Evolutionary conservation across 176 grass and related monocot species (phyloP).

Genomic region (Carex myosuroides): DNA sequence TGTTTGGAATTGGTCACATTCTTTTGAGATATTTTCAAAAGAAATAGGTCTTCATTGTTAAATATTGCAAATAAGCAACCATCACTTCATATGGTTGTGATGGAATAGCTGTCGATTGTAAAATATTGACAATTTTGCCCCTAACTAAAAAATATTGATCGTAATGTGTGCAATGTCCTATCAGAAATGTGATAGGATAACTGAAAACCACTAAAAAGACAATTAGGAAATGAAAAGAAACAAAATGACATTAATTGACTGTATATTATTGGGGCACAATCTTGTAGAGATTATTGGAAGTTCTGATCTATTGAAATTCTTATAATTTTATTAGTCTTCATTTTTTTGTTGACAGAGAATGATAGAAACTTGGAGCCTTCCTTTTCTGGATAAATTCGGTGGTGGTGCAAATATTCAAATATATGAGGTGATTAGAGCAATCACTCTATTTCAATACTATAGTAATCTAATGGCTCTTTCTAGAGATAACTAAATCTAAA

Average conservation of each 20-base stretch:
- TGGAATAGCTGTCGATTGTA: background rate
- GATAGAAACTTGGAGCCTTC: conserved; percentile 30
- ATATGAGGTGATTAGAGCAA: conserved; percentile 30
- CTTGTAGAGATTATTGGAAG: background rate
- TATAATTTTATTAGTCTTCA: conserved; percentile 8
- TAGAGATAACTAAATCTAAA: background rate
- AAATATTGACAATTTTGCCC: background rate
- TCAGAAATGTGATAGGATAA: background rate
- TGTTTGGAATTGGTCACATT: background rate
- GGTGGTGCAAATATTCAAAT: conserved; percentile 28
- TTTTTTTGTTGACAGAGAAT: background rate
- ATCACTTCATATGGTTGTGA: background rate
- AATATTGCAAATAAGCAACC: background rate
- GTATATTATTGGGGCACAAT: background rate
- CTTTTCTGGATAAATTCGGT: conserved; percentile 33
- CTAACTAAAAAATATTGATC: background rate
- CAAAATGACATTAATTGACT: background rate
- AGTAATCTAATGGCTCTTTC: background rate
- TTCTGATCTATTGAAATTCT: background rate
- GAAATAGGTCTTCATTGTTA: too few species aligned
- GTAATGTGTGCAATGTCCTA: background rate
- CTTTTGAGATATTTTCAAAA: background rate
- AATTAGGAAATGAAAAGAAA: background rate
- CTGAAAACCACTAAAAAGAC: background rate
- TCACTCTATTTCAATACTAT: background rate